Evolutionary conservation across 2,329 filamentous ascomycete genomes (phyloP).

Genomic region (Neopestalotiopsis sp.): DNA sequence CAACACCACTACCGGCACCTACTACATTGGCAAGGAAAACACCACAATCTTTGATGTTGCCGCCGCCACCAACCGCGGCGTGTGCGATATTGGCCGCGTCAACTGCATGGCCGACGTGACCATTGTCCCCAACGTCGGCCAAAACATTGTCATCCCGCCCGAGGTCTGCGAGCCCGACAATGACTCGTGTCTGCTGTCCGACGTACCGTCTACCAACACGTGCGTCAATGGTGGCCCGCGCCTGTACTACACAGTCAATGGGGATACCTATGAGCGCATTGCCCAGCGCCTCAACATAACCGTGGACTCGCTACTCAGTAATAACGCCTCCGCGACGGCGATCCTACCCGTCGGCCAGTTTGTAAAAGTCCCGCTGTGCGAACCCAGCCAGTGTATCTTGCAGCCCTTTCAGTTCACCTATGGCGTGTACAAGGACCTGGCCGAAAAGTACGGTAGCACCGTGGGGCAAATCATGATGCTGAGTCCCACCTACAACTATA

Average conservation of each 20-base stretch:
- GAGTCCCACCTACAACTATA: slow-evolving; percentile 8
- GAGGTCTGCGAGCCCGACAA: slow-evolving; percentile 10
- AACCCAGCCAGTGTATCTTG: slow-evolving; percentile 1
- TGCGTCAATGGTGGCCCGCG: slow-evolving; percentile 8
- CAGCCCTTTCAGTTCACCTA: background rate
- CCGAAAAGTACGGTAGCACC: background rate
- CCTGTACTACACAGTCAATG: slow-evolving; percentile 6
- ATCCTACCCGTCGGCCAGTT: background rate
- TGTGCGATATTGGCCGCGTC: slow-evolving; percentile 9
- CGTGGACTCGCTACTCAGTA: background rate
- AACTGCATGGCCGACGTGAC: slow-evolving; percentile 15
- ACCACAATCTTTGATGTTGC: slow-evolving; percentile 13
- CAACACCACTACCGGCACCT: background rate
- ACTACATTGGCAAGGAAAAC: background rate
- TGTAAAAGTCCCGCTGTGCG: slow-evolving; percentile 5
- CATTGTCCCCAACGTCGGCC: background rate
- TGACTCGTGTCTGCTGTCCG: background rate
- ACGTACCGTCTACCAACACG: background rate
- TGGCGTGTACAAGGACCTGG: slow-evolving; percentile 6
- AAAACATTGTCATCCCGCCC: background rate
- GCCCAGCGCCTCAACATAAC: background rate
- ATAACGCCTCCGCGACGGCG: background rate
- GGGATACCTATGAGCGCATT: slow-evolving; percentile 4
- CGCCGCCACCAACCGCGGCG: background rate
- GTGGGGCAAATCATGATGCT: slow-evolving; percentile 9